Evolutionary conservation across 2,329 filamentous ascomycete genomes (phyloP).

Genomic region (Paecilomyces niveus): DNA sequence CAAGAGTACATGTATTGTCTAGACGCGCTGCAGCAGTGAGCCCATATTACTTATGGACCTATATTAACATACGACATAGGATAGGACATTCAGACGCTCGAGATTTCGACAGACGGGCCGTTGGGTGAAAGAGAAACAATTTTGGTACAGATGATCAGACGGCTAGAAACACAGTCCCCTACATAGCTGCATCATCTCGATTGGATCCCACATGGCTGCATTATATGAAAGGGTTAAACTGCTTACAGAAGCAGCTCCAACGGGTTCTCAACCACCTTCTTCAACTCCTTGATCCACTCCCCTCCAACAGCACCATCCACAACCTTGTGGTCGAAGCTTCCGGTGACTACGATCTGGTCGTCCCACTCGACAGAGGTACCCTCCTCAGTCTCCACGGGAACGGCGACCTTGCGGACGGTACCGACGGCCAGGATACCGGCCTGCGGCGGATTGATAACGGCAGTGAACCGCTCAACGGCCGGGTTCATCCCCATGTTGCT

Average conservation of each 20-base stretch:
- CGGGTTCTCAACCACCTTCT: conserved; percentile 97
- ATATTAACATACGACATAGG: not conserved
- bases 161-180: conserved; percentile 10
- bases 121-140: conserved; percentile 12
- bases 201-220: conserved; percentile 7
- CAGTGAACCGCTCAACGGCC: conserved; percentile 93
- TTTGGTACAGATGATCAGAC: conserved; percentile 33
- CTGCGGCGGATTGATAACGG: conserved; percentile 98
- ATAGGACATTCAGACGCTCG: not conserved
- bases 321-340: conserved; percentile 98
- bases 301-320: conserved; percentile 93
- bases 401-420: conserved; percentile 88
- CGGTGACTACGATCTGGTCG: conserved; percentile 92
- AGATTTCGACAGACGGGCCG: not conserved
- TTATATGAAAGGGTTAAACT: conserved; percentile 3
- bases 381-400: conserved; percentile 79
- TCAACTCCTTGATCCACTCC: conserved; percentile 94
- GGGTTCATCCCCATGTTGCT: conserved; percentile 99
- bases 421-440: conserved; percentile 91
- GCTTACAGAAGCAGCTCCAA: conserved; percentile 82
- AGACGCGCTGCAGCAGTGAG: not conserved
- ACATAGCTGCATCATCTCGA: conserved; percentile 10
- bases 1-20: not conserved
- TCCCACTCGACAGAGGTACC: conserved; percentile 82
- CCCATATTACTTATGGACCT: not conserved